A percentile compares a stretch with the other conserved stretches of the same genome.
These are phyloP conservation scores for Xylaria sp. DNA, from an alignment of 2,329 filamentous ascomycete genomes.

Conservation along the genomic window DNA sequence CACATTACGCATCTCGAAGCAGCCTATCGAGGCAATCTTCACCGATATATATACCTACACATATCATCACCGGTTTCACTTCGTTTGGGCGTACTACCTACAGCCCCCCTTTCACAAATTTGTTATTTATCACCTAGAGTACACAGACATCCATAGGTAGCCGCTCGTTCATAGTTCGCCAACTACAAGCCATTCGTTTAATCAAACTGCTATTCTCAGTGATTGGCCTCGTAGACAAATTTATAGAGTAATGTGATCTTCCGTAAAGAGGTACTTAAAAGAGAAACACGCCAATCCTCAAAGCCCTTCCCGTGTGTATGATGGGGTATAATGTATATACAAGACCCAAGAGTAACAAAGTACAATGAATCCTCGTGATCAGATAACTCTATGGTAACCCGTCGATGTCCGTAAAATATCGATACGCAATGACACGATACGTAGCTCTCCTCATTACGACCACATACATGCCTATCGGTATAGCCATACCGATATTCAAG, in stretches of 20 bases:
- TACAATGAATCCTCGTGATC: not conserved
- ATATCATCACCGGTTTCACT: not conserved
- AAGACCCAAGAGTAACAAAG: not conserved
- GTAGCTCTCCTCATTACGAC: not conserved
- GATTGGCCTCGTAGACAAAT: not conserved
- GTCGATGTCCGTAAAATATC: not conserved
- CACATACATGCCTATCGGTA: not conserved
- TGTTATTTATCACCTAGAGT: constrained; percentile 1
- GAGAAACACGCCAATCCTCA: not conserved
- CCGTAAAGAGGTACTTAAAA: not conserved
- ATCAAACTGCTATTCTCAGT: not conserved
- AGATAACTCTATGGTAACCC: not conserved
- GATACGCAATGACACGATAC: not conserved
- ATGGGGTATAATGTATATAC: not conserved
- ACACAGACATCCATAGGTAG: constrained; percentile 3
- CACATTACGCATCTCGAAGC: not conserved
- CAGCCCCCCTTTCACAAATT: not conserved
- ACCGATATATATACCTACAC: not conserved
- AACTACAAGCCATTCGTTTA: constrained; percentile 25
- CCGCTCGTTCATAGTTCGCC: constrained; percentile 21
- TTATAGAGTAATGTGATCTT: not conserved
- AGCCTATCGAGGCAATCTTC: not conserved
- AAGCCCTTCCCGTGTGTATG: not conserved
- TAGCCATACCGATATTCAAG: not conserved
- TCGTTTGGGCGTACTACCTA: constrained; percentile 9